Base-by-base conservation (phyloP, 495 filamentous ascomycete genomes). In the Penicillium desertorum region DNA sequence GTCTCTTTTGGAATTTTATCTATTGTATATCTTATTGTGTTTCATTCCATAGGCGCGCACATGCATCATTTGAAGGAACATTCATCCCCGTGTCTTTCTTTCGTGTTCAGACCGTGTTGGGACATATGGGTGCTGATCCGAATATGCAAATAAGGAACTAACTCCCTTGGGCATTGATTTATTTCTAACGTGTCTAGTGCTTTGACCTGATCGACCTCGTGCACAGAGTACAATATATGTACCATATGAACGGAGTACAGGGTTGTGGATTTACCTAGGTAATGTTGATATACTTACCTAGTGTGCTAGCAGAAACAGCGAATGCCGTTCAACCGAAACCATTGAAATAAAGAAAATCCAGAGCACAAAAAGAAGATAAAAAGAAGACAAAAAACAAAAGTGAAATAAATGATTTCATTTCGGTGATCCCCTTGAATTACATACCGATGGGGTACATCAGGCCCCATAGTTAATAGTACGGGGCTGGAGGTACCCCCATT, bases 371-470 rank as follows among this genome's bases (percentile, higher is more conserved):
- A 6, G 30, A 32, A 57, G 54, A 53, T 12, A 23, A 25, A n/a
- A n/a, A n/a, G n/a, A n/a, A n/a, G n/a, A n/a, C n/a, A n/a, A n/a
- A n/a, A 48, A 49, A 49, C 4, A 5, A 27, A 34, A 17, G 48
- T 29, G 16, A 45, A 45, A 27, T n/a, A 45, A 45, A 51, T 64
- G 62, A 62, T 62, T 51, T 67, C 59, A 62, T 65, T 32, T 51
- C 50, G 52, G 34, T 55, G 62, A 65, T 68, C 65, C 64, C 62
- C 62, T 65, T 57, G 58, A 64, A 54, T 60, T 56, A 55, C 65
- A 65, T 62, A 57, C 64, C 64, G 62, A 64, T 52, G 64, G 49
- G 63, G 61, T 66, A 68, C 61, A 41, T 62, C 36, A 8, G 4
- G 62, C 44, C 56, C 56, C 66, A 68, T 62, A 64, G 58, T 66